Base-by-base conservation (phyloP, 163 green algal genomes). In the Botryococcus braunii region DNA sequence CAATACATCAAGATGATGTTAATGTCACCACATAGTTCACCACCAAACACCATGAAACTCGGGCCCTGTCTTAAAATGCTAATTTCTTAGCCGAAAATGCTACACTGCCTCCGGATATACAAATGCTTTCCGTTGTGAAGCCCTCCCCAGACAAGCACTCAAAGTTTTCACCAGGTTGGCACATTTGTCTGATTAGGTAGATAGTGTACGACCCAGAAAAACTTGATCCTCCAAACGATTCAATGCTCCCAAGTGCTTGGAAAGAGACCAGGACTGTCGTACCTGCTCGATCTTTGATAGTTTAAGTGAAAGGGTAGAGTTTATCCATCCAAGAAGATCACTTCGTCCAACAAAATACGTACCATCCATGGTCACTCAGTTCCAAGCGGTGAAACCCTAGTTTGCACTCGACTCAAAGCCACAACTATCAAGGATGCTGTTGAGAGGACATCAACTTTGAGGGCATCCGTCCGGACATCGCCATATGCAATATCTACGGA, bases 201-300 rank as follows among this genome's bases (percentile, higher is more conserved):
- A 50, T 5, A 1, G 35, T 29, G 59, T 1, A 40, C 7, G 7
- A 49, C 5, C 17, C 13, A 29, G 37, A n/a, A 0, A 66, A 35
- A 49, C 1, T 36, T 13, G 9, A 23, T 1, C 50, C 7, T 37
- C 49, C 34, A 43, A 29, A 5, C 4, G 27, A 39, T 64, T 2
- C 4, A 49, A 31, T 11, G 35, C 47, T 2, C 35, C 1, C 17
- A 31, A 31, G 52, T 40, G n/a, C 35, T 2, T 1, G 1, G 21
- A 62, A 21, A 31, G 35, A 62, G 35, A 21, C 25, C 21, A 8
- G 6, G 27, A 37, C 6, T 62, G 36, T 2, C 38, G 29, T 55
- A 95, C 90, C 73, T 97, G 87, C 77, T 98, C 94, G 2, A 99
- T 89, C 72, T 97, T 97, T 31, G 75, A 75, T 5, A 98, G 58